phyloP scores from a whole-genome alignment of 1,284 basidiomycete genomes.

The Apiotrichum gracile region DNA sequence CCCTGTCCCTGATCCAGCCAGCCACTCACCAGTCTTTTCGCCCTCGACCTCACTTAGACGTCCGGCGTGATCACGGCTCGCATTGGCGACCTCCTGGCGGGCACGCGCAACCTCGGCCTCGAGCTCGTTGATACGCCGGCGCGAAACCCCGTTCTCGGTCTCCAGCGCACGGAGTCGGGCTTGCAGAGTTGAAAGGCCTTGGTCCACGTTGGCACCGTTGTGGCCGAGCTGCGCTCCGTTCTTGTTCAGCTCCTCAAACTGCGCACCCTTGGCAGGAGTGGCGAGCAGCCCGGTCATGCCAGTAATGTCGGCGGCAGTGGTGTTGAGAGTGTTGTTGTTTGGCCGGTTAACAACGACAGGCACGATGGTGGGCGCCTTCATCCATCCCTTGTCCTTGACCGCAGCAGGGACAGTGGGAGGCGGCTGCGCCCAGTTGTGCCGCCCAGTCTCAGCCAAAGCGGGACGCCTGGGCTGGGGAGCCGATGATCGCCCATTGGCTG shows the following conservation, averaged over 20 bases:
- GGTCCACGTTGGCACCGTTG: constrained; percentile 22
- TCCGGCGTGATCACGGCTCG: constrained; percentile 19
- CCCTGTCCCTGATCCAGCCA: background rate
- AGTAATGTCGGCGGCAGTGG: constrained; percentile 33
- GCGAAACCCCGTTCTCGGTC: constrained; percentile 69
- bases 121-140: constrained; percentile 69
- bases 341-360: background rate
- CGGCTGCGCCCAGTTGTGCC: constrained; percentile 20
- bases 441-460: constrained; percentile 26
- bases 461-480: constrained; percentile 6
- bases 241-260: constrained; percentile 30
- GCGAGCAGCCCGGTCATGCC: constrained; percentile 43
- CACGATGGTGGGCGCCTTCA: background rate
- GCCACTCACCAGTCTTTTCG: constrained; percentile 68
- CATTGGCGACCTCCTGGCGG: constrained; percentile 47
- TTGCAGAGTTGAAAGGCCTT: constrained; percentile 35
- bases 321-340: background rate
- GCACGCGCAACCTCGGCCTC: constrained; percentile 63
- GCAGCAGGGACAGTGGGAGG: background rate
- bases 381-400: background rate
- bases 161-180: constrained; percentile 54
- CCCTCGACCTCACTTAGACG: constrained; percentile 58
- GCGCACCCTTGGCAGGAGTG: constrained; percentile 41
- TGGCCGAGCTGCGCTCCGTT: constrained; percentile 30
- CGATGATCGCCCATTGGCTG: constrained; percentile 3